Percentiles rank a stretch among this genome's conserved stretches.
phyloP scores from a whole-genome alignment of 208 protist genomes.

The Angomonas desouzai region DNA sequence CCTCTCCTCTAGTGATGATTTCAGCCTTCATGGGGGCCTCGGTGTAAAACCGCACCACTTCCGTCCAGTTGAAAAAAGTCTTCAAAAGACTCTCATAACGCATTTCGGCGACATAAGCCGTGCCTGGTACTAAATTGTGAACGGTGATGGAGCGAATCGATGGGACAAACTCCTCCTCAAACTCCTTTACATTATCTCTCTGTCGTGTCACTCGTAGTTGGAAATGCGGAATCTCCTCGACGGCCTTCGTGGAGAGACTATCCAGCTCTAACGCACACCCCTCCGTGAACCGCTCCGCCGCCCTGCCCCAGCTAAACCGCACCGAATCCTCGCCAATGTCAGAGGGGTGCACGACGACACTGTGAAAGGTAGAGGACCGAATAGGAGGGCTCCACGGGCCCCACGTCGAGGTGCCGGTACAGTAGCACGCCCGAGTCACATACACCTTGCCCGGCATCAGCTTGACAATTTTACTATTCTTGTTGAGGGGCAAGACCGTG shows the following conservation, averaged over 20 bases:
- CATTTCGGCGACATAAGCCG: conserved; percentile 78
- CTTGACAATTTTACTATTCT: conserved; percentile 78
- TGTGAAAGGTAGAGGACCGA: conserved; percentile 48
- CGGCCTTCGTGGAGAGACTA: conserved; percentile 27
- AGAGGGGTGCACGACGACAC: conserved; percentile 44
- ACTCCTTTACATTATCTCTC: conserved; percentile 64
- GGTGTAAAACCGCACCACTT: conserved; percentile 79
- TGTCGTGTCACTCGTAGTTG: conserved; percentile 78
- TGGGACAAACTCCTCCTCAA: conserved; percentile 33
- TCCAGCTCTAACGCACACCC: conserved; percentile 45
- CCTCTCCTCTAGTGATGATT: conserved; percentile 66
- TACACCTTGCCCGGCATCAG: conserved; percentile 56
- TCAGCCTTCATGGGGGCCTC: conserved; percentile 50
- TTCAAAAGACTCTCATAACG: conserved; percentile 80
- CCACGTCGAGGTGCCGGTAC: conserved; percentile 33
- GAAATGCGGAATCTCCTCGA: conserved; percentile 52
- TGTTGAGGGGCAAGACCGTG: conserved; percentile 40
- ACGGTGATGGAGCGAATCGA: conserved; percentile 67
- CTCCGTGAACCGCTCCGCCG: conserved; percentile 4
- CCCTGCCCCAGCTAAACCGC: conserved; percentile 72
- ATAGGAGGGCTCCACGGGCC: conserved; percentile 59
- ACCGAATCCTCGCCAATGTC: conserved; percentile 87
- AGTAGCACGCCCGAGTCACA: conserved; percentile 23
- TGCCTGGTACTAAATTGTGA: conserved; percentile 55
- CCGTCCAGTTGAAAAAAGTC: conserved; percentile 70